Conservation (phyloP, 352 stramenopile genomes). For the Pythium guiyangense region DNA sequence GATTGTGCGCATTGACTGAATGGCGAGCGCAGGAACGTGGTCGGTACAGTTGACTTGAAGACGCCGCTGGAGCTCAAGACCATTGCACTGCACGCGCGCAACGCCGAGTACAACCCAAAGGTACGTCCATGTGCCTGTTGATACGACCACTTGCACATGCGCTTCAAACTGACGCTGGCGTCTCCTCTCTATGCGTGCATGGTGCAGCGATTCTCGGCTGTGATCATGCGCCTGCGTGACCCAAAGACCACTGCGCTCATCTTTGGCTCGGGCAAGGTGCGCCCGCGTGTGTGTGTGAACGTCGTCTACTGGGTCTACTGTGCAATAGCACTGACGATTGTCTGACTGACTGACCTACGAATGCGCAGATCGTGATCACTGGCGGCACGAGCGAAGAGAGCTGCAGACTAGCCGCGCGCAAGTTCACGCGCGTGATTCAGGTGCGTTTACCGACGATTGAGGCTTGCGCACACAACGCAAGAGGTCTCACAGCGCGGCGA, state of each 20-base stretch:
- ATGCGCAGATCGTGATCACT: slow-evolving; percentile 78
- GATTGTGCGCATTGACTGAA: background rate
- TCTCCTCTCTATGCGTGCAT: background rate
- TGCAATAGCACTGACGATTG: background rate
- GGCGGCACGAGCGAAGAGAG: slow-evolving; percentile 80
- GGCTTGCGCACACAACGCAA: background rate
- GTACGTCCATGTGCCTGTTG: slow-evolving; percentile 18
- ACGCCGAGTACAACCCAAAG: slow-evolving; percentile 99
- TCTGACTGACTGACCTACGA: background rate
- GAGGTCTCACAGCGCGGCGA: no score
- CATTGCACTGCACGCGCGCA: slow-evolving; percentile 95
- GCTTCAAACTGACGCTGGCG: background rate
- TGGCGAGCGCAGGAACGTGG: slow-evolving; percentile 79
- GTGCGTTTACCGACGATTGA: slow-evolving; percentile 18
- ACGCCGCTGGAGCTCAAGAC: slow-evolving; percentile 95
- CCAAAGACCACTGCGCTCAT: slow-evolving; percentile 98
- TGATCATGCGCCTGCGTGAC: slow-evolving; percentile 95
- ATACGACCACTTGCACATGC: background rate
- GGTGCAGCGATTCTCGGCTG: slow-evolving; percentile 90
- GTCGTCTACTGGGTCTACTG: background rate
- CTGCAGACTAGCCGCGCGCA: slow-evolving; percentile 76
- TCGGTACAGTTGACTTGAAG: slow-evolving; percentile 95
- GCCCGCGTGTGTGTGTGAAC: background rate
- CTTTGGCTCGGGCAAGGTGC: slow-evolving; percentile 94
- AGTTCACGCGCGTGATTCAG: slow-evolving; percentile 86